Evolutionary conservation across 2,329 filamentous ascomycete species (phyloP).

Genomic region (Penicillium sp.): DNA sequence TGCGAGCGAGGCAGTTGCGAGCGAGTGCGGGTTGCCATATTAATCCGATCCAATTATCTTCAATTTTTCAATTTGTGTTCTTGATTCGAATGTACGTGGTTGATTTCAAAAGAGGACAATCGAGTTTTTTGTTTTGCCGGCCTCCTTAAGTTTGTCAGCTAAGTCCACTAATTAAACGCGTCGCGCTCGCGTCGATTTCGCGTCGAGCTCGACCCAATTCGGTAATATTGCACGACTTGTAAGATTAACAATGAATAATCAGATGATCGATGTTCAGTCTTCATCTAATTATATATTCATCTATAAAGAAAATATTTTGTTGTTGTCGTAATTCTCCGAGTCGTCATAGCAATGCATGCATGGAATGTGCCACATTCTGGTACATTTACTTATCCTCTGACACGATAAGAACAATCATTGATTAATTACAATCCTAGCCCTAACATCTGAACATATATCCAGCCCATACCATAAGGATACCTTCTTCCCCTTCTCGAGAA

Average conservation of each 20-base stretch:
- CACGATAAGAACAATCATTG: too few relatives aligned
- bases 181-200: constrained; percentile 7
- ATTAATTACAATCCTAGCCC: too few relatives aligned
- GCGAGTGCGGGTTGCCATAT: constrained; percentile 16
- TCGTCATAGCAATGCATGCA: constrained; percentile 9
- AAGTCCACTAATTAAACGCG: too few relatives aligned
- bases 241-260: too few relatives aligned
- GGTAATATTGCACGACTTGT: not conserved
- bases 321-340: not conserved
- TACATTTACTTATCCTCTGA: not conserved
- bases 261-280: too few relatives aligned
- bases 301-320: not conserved
- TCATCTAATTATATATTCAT: not conserved
- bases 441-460: too few relatives aligned
- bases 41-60: too few relatives aligned
- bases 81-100: not conserved
- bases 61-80: not conserved
- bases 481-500: too few relatives aligned
- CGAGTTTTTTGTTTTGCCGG: too few relatives aligned
- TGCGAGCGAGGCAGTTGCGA: constrained; percentile 20
- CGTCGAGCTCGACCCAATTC: not conserved
- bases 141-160: too few relatives aligned
- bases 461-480: too few relatives aligned
- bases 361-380: constrained; percentile 11
- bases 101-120: too few relatives aligned